Evolutionary conservation across 106 monocot species (phyloP), one percentile per base, ranked within the genome.

Genomic region (Acorus calamus): DNA sequence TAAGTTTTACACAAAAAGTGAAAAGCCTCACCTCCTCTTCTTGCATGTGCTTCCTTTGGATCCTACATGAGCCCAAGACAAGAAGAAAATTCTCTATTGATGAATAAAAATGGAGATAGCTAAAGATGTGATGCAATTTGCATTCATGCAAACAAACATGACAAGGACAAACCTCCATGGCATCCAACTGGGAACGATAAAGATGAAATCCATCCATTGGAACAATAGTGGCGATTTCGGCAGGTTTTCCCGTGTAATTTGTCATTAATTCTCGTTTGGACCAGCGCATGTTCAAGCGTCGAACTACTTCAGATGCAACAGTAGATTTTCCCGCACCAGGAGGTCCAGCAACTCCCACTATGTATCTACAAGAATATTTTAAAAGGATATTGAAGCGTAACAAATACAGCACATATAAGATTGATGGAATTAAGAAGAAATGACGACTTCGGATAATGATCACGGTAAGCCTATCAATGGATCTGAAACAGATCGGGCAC

Each of bases 201-300:
- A 96, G 79, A 76, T 96, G 96, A 69, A 96, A 96, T 58, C 96
- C 96, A 77, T 96, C 96, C 96, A 96, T 96, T 1, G 96, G 96
- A 75, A 96, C 78, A 41, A 82, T 72, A 45, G 74, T 77, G 12
- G 84, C 91, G 67, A 96, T 51, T 66, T 78, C 80, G 66, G 61
- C 64, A 58, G 66, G 48, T 8, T 66, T 50, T 51, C 55, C 43
- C 60, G 8, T 3, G 8, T 55, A 64, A 12, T 53, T 52, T 41
- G 2, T 52, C 46, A 63, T 50, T 12, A 54, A 41, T 50, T 47
- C 5, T 57, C 64, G 74, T 55, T 77, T 52, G 47, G 63, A 59
- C 75, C 74, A 82, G 55, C 60, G 52, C 6, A 41, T 72, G 78
- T 96, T 96, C 46, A 96, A 56, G 14, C 84, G 84, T 11, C 7